phyloP scores from a whole-genome alignment of 495 filamentous ascomycete genomes.

The Lindgomyces ingoldianus region DNA sequence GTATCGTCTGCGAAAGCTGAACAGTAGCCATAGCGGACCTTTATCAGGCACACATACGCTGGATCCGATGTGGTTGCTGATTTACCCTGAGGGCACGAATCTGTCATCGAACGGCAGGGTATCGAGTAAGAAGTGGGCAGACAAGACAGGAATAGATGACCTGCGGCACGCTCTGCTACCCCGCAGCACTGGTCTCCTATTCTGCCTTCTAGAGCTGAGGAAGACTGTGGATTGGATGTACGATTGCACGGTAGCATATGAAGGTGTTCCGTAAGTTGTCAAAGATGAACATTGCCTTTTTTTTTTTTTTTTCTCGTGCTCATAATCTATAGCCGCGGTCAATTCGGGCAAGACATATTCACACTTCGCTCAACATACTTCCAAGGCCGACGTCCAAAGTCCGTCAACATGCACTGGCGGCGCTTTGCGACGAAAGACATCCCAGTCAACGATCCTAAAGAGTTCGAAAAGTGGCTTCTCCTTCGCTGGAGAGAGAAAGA shows the following conservation, averaged over 20 bases:
- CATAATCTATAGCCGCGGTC: slow-evolving; percentile 55
- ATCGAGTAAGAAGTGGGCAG: slow-evolving; percentile 66
- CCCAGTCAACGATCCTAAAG: slow-evolving; percentile 61
- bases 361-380: slow-evolving; percentile 72
- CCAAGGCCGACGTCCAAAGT: slow-evolving; percentile 74
- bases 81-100: slow-evolving; percentile 86
- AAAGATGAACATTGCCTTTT: background rate
- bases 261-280: slow-evolving; percentile 69
- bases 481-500: slow-evolving; percentile 82
- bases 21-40: slow-evolving; percentile 54
- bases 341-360: slow-evolving; percentile 76
- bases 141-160: slow-evolving; percentile 67
- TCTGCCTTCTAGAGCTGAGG: slow-evolving; percentile 70
- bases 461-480: slow-evolving; percentile 73
- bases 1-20: slow-evolving; percentile 69
- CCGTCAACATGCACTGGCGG: slow-evolving; percentile 84
- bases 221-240: slow-evolving; percentile 77
- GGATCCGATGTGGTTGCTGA: slow-evolving; percentile 82
- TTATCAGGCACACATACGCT: slow-evolving; percentile 55
- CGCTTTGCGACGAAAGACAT: slow-evolving; percentile 67
- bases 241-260: slow-evolving; percentile 84
- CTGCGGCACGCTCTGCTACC: slow-evolving; percentile 69
- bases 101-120: slow-evolving; percentile 63
- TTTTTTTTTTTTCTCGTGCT: slow-evolving; percentile 16
- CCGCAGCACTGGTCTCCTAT: slow-evolving; percentile 72